Conservation (phyloP, 768 basidiomycete species). For the Boletus reticulatus region DNA sequence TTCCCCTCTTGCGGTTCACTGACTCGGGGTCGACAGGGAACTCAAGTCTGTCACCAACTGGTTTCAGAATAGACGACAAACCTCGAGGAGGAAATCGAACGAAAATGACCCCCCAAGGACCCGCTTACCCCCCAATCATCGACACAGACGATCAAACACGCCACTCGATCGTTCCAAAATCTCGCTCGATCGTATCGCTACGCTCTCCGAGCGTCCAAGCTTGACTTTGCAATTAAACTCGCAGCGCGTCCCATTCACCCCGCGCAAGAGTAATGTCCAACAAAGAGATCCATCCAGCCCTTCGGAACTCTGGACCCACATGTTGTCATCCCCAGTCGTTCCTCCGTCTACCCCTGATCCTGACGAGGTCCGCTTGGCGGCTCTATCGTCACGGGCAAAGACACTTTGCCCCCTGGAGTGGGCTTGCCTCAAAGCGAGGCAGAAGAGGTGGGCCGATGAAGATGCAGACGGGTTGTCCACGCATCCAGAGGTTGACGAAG, state of each 20-base stretch:
- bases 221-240: slow-evolving; percentile 6
- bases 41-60: slow-evolving; percentile 71
- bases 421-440: slow-evolving; percentile 59
- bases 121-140: not conserved
- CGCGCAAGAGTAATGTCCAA: slow-evolving; percentile 21
- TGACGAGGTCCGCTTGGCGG: slow-evolving; percentile 27
- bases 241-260: slow-evolving; percentile 23
- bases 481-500: slow-evolving; percentile 12
- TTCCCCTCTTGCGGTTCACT: not conserved
- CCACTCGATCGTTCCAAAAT: slow-evolving; percentile 25
- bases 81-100: slow-evolving; percentile 24
- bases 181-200: slow-evolving; percentile 31
- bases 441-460: slow-evolving; percentile 25
- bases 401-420: slow-evolving; percentile 63
- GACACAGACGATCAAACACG: slow-evolving; percentile 6
- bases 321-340: slow-evolving; percentile 26
- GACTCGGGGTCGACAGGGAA: slow-evolving; percentile 42
- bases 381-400: slow-evolving; percentile 34
- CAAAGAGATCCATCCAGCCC: slow-evolving; percentile 7
- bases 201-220: slow-evolving; percentile 30
- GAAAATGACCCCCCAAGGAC: slow-evolving; percentile 23
- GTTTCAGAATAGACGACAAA: slow-evolving; percentile 83
- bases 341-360: slow-evolving; percentile 19
- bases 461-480: slow-evolving; percentile 11
- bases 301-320: slow-evolving; percentile 29